Evolutionary conservation across 257 asterid genomes (phyloP), one percentile per base, ranked within the genome.

Genomic region (Capsicum baccatum): DNA sequence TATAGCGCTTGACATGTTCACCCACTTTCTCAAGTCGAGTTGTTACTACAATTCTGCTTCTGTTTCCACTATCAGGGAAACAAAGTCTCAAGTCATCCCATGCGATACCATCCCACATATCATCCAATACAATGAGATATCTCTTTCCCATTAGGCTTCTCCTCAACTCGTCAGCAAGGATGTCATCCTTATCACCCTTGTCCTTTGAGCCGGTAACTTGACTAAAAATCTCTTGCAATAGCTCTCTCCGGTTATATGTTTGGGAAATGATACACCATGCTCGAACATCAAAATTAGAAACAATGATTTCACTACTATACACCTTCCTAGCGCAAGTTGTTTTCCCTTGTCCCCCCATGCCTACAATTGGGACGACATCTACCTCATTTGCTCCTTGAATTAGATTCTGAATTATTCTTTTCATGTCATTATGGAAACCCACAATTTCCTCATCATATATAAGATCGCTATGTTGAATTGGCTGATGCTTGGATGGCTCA

Each of bases 291-390:
- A 82, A 67, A 7, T 16, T 56, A 35, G n/a, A 39, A 14, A 15
- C 26, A 48, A 52, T 44, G 8, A 0, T n/a, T 17, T 57, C 54
- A 5, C 3, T 7, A 11, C 66, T 82, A 12, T 82, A 82, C 13
- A 67, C 3, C 55, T 15, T 66, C 10, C 60, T 66, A 19, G 80
- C 39, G 13, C 14, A 19, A 50, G 68, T 67, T 10, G 68, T 82
- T 73, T 82, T 82, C 6, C 85, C 85, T 47, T 48, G 50, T 14
- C 85, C 80, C 9, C 85, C 85, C 55, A 82, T 67, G 0, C 85
- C 85, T 14, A 82, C 79, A n/a, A 67, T 67, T 3, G 76, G 21
- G 50, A 67, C 0, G 6, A 39, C 56, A 6, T 42, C 79, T 16
- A 42, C 35, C 33, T 70, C 35, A 16, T 17, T 16, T 69, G 33